phyloP scores from a whole-genome alignment of 2,329 filamentous ascomycete species.

The Neocatenulostroma microsporum region DNA sequence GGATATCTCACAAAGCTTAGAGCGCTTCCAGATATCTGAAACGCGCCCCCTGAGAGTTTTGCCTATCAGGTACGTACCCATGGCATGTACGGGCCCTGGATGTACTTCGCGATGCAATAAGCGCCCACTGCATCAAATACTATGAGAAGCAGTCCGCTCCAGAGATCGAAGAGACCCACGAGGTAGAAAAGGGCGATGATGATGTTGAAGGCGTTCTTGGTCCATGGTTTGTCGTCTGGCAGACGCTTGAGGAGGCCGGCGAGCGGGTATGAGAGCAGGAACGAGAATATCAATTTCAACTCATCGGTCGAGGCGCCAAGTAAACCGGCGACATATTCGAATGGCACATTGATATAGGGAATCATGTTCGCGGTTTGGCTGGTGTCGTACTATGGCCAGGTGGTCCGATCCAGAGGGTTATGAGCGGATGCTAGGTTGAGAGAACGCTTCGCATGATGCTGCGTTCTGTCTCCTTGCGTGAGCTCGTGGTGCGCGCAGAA shows the following conservation, averaged over 20 bases:
- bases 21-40: no score
- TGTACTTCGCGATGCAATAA: conserved; percentile 74
- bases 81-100: conserved; percentile 90
- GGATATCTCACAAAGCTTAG: no score
- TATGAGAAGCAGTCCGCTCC: conserved; percentile 73
- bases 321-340: conserved; percentile 49
- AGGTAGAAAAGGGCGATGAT: conserved; percentile 79
- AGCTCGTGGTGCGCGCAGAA: no score
- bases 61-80: no score
- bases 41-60: no score
- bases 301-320: conserved; percentile 60
- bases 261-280: conserved; percentile 86
- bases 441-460: conserved; percentile 1
- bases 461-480: no score
- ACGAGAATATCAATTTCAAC: conserved; percentile 83
- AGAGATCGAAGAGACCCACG: conserved; percentile 86
- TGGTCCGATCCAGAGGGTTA: background rate
- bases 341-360: conserved; percentile 27
- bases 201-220: conserved; percentile 85
- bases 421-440: background rate
- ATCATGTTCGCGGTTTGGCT: conserved; percentile 7
- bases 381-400: background rate
- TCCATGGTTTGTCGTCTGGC: conserved; percentile 71
- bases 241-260: conserved; percentile 82
- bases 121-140: conserved; percentile 69